Percentiles rank a stretch among this genome's conserved stretches.
phyloP scores from a whole-genome alignment of 75 land plant species.

The Cupressus sempervirens region DNA sequence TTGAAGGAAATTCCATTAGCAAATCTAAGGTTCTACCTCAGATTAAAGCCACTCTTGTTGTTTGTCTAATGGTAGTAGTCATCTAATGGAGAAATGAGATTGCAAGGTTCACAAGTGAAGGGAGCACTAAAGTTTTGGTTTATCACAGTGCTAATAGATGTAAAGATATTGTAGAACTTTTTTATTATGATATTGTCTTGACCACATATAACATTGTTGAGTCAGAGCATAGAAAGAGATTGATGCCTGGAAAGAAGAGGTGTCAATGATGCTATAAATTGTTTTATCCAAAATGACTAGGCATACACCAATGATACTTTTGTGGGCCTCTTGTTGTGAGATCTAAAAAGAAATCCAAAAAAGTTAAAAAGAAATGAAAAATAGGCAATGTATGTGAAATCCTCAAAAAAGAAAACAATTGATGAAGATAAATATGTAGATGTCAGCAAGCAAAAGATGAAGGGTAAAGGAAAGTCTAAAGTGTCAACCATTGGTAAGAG shows the following conservation, averaged over 20 bases:
- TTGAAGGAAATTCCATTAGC: background rate
- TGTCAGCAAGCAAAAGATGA: background rate
- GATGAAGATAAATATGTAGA: conserved; percentile 6
- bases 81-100: conserved; percentile 88
- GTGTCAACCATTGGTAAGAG: background rate
- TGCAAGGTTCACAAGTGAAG: conserved; percentile 50
- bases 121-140: conserved; percentile 62
- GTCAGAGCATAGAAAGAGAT: conserved; percentile 52
- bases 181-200: conserved; percentile 70
- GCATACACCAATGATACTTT: conserved; percentile 45
- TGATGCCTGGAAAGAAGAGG: conserved; percentile 60
- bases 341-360: conserved; percentile 72
- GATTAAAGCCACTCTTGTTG: conserved; percentile 67
- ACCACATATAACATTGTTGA: conserved; percentile 82
- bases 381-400: background rate
- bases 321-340: conserved; percentile 78
- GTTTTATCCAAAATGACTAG: conserved; percentile 35
- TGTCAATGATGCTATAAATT: conserved; percentile 60
- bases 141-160: conserved; percentile 69
- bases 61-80: conserved; percentile 87
- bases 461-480: background rate
- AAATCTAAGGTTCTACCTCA: conserved; percentile 23
- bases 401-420: background rate
- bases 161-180: conserved; percentile 33
- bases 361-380: conserved; percentile 33